Conservation (phyloP, 257 asterid genomes). For the Lycium ferocissimum region DNA sequence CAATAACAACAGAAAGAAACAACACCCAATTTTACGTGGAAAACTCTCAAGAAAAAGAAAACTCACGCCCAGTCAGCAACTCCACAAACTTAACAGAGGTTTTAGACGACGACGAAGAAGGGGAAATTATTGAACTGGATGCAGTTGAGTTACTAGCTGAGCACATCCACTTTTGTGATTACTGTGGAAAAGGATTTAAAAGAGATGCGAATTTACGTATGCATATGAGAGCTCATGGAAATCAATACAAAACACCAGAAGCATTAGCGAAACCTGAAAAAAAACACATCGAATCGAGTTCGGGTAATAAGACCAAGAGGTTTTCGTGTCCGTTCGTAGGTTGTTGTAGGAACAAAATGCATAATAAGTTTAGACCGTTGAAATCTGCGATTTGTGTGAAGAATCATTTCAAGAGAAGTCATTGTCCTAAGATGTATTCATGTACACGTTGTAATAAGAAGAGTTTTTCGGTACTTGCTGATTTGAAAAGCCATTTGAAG, state of each 20-base stretch:
- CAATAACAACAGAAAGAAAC: no score
- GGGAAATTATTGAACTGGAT: constrained; percentile 74
- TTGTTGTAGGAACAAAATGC: constrained; percentile 75
- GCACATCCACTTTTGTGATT: constrained; percentile 84
- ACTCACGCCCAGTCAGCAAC: no score
- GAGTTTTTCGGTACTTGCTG: constrained; percentile 86
- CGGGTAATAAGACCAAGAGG: constrained; percentile 43
- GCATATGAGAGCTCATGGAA: constrained; percentile 98
- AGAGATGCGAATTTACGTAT: constrained; percentile 93
- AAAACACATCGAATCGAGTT: constrained; percentile 31
- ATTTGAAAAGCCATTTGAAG: constrained; percentile 88
- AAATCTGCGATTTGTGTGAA: constrained; percentile 77
- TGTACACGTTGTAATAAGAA: constrained; percentile 77
- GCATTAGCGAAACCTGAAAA: constrained; percentile 78
- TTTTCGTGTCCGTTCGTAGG: constrained; percentile 89
- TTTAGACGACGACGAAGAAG: constrained; percentile 30
- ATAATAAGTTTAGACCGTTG: constrained; percentile 74
- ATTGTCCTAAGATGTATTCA: constrained; percentile 85
- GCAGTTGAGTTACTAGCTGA: constrained; percentile 84
- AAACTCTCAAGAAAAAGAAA: no score
- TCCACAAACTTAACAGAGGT: background rate
- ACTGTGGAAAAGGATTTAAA: constrained; percentile 95
- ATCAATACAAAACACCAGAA: constrained; percentile 76
- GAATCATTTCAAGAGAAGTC: constrained; percentile 96
- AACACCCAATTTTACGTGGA: no score